phyloP scores from a whole-genome alignment of 371 early-diverging fungal species.

The Dinochytrium kinnereticum region DNA sequence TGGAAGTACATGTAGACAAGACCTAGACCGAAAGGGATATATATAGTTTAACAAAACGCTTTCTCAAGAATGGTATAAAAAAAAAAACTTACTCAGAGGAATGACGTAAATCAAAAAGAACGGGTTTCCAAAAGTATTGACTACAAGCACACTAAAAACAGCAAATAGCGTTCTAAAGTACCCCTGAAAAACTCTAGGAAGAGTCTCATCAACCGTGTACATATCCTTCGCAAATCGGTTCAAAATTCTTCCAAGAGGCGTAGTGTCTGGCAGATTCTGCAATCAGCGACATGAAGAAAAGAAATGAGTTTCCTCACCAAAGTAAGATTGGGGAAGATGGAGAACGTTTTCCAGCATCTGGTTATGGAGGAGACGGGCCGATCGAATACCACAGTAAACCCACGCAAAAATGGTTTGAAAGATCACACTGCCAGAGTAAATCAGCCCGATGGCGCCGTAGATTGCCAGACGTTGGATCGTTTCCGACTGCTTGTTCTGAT shows the following conservation, averaged over 20 bases:
- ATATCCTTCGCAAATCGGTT: constrained; percentile 60
- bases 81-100: constrained; percentile 37
- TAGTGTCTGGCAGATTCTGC: constrained; percentile 56
- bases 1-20: constrained; percentile 55
- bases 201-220: constrained; percentile 56
- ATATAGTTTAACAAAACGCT: constrained; percentile 5
- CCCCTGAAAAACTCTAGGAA: constrained; percentile 47
- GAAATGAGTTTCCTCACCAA: constrained; percentile 42
- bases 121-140: constrained; percentile 49
- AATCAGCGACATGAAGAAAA: neutral
- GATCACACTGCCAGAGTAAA: constrained; percentile 68
- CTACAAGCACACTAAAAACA: constrained; percentile 49
- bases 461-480: constrained; percentile 67
- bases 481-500: neutral
- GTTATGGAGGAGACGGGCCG: constrained; percentile 44
- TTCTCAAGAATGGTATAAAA: constrained; percentile 16
- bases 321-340: constrained; percentile 88
- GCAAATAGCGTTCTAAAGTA: constrained; percentile 53
- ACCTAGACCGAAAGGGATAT: constrained; percentile 17
- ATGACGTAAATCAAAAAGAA: constrained; percentile 48
- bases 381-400: constrained; percentile 72
- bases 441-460: constrained; percentile 81
- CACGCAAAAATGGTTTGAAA: constrained; percentile 77
- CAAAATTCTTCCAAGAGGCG: constrained; percentile 75
- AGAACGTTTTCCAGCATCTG: constrained; percentile 49